Evolutionary conservation across 2,329 filamentous ascomycete species (phyloP).

Genomic region (Ophiostoma australiae): DNA sequence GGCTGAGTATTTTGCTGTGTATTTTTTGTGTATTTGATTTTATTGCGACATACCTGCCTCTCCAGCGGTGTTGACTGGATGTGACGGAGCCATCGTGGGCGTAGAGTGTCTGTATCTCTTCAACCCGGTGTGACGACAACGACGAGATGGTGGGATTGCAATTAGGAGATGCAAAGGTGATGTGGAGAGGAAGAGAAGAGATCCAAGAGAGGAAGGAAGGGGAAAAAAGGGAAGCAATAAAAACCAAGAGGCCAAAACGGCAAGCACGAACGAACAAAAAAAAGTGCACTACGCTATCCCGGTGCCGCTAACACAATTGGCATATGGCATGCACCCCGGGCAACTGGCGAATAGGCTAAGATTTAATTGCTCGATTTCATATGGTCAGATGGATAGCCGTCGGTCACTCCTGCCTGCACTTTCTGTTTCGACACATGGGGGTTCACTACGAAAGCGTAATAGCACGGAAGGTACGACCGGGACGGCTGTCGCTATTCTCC

Average conservation of each 20-base stretch:
- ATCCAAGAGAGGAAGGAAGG: conserved; percentile 1
- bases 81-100: conserved; percentile 27
- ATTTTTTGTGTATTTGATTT: not conserved
- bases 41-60: conserved; percentile 29
- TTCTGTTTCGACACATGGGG: conserved; percentile 15
- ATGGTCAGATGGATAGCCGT: conserved; percentile 18
- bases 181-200: conserved; percentile 7
- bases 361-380: conserved; percentile 22
- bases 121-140: conserved; percentile 22
- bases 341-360: conserved; percentile 21
- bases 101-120: conserved; percentile 24
- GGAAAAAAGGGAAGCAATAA: conserved; percentile 16
- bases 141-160: conserved; percentile 10
- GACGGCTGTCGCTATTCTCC: conserved; percentile 24
- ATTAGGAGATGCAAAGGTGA: not conserved
- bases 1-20: not conserved
- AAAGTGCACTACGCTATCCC: conserved; percentile 16
- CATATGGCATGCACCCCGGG: conserved; percentile 19
- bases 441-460: not conserved
- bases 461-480: conserved; percentile 21
- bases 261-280: conserved; percentile 10
- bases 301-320: conserved; percentile 22
- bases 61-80: conserved; percentile 28
- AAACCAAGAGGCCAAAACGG: not conserved
- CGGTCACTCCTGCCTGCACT: conserved; percentile 14